Evolutionary conservation across 345 rosid species (phyloP).

Genomic region (rapeseed (Brassica napus)): DNA sequence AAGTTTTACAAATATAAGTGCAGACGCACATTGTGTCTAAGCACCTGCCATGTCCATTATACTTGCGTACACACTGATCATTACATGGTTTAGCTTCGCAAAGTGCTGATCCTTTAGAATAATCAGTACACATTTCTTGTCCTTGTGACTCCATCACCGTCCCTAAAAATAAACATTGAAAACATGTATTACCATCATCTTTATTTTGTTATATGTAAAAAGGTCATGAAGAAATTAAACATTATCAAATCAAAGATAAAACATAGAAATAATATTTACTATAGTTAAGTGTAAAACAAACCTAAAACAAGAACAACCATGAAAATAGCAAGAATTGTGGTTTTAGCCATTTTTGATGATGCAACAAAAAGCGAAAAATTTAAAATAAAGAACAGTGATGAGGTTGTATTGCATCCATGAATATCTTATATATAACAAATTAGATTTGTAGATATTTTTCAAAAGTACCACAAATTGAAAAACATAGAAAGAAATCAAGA

Average conservation of each 20-base stretch:
- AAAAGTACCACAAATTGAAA: background rate
- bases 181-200: background rate
- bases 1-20: no score
- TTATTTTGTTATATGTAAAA: background rate
- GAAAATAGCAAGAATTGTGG: background rate
- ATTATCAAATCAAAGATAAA: background rate
- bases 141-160: background rate
- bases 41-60: background rate
- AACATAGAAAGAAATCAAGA: background rate
- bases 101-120: background rate
- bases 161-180: background rate
- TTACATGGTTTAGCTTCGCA: no score
- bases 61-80: background rate
- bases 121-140: background rate
- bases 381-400: background rate
- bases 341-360: background rate
- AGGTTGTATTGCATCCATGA: background rate
- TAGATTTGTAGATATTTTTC: background rate
- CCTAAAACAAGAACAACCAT: background rate
- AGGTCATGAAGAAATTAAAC: background rate
- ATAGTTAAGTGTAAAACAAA: background rate
- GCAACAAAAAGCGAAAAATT: background rate
- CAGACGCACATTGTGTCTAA: no score
- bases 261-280: background rate
- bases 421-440: background rate